Evolutionary conservation across 768 basidiomycete genomes (phyloP).

Genomic region (Austroboletus festivus): DNA sequence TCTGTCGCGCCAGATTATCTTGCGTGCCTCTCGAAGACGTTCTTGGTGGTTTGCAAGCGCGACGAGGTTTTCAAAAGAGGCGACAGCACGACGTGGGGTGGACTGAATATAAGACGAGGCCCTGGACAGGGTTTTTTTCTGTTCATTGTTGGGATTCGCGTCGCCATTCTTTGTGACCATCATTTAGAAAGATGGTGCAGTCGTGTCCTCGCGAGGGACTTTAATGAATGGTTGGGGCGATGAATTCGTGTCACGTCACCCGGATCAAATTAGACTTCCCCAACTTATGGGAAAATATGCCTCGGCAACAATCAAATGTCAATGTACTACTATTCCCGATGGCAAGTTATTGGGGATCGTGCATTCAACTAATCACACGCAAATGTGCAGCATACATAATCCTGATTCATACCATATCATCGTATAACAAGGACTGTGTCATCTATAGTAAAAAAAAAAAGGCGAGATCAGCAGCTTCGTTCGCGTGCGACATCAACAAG

Average conservation of each 20-base stretch:
- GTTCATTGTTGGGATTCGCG: background rate
- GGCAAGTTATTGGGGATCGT: no score
- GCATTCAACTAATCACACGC: no score
- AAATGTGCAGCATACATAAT: no score
- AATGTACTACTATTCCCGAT: no score
- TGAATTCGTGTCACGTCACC: background rate
- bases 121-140: constrained; percentile 11
- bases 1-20: constrained; percentile 77
- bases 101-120: constrained; percentile 44
- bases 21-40: constrained; percentile 64
- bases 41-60: constrained; percentile 85
- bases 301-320: background rate
- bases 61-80: constrained; percentile 81
- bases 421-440: constrained; percentile 13
- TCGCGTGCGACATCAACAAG: constrained; percentile 3
- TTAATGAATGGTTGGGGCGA: background rate
- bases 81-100: constrained; percentile 55
- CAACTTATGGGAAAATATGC: background rate
- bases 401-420: no score
- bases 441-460: constrained; percentile 8
- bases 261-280: background rate
- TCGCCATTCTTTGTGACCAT: constrained; percentile 1
- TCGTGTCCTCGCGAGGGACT: no score
- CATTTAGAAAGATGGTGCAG: no score
- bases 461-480: constrained; percentile 7